Percentiles rank a stretch among this genome's conserved stretches.
Conservation (phyloP, 768 basidiomycete species). For the Cubamyces lactineus region DNA sequence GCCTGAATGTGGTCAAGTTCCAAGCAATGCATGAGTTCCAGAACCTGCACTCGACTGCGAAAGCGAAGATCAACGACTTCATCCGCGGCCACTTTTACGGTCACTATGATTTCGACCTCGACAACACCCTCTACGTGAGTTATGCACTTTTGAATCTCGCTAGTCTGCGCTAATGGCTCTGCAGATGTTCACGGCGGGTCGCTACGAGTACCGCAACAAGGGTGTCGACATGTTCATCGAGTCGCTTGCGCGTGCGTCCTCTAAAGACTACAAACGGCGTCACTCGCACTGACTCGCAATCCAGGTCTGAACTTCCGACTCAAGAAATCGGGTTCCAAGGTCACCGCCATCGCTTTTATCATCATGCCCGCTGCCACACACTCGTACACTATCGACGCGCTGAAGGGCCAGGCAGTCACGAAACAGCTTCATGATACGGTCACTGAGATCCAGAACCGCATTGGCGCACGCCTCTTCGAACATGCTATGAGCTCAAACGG, state of each 20-base stretch:
- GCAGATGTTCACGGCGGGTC: slow-evolving; percentile 98
- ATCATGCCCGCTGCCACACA: slow-evolving; percentile 98
- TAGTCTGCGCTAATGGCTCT: slow-evolving; percentile 12
- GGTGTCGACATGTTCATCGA: slow-evolving; percentile 99
- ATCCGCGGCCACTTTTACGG: slow-evolving; percentile 98
- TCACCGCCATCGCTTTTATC: slow-evolving; percentile 96
- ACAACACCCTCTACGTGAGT: slow-evolving; percentile 84
- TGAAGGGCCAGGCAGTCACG: slow-evolving; percentile 97
- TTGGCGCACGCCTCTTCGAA: slow-evolving; percentile 92
- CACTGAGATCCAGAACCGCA: slow-evolving; percentile 90
- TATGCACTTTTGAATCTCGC: neutral
- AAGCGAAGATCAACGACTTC: slow-evolving; percentile 99
- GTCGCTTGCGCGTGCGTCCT: slow-evolving; percentile 76
- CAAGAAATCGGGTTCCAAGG: slow-evolving; percentile 63
- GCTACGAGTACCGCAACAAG: slow-evolving; percentile 99
- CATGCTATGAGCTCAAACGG: slow-evolving; percentile 92
- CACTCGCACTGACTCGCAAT: neutral
- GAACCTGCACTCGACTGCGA: slow-evolving; percentile 88
- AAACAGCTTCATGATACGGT: slow-evolving; percentile 97
- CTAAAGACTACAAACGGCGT: neutral
- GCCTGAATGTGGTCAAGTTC: slow-evolving; percentile 98
- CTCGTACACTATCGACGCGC: slow-evolving; percentile 96
- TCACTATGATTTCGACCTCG: slow-evolving; percentile 94
- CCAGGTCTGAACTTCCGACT: slow-evolving; percentile 64
- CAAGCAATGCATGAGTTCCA: slow-evolving; percentile 99